Percentiles rank a stretch among this genome's conserved stretches.
These are phyloP conservation scores for Fusarium sp. DNA, from an alignment of 2,329 filamentous ascomycete species.

Conservation along the genomic window DNA sequence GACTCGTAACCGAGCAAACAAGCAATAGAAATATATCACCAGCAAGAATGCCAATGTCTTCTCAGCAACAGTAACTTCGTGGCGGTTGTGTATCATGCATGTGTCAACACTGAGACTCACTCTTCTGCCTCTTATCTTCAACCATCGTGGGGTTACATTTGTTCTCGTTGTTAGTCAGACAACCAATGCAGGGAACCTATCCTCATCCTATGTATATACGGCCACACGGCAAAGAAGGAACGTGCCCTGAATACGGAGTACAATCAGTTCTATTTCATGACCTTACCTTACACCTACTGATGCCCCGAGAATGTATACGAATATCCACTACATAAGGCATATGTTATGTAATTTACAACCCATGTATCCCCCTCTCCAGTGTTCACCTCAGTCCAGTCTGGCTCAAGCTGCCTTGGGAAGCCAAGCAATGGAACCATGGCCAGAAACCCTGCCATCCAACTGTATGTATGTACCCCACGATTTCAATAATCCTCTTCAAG, in stretches of 20 bases:
- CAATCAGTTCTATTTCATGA: neutral
- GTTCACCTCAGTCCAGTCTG: neutral
- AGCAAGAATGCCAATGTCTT: neutral
- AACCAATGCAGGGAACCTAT: neutral
- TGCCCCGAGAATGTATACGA: neutral
- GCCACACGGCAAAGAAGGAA: neutral
- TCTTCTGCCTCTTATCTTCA: neutral
- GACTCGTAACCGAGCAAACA: neutral
- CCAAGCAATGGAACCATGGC: conserved; percentile 5
- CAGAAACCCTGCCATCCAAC: conserved; percentile 1
- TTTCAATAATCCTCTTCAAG: neutral
- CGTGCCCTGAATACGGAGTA: neutral
- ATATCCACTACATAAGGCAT: neutral
- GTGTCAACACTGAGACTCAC: neutral
- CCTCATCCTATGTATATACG: neutral
- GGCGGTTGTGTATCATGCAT: neutral
- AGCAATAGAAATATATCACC: neutral
- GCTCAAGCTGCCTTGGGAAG: neutral
- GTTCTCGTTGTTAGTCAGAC: neutral
- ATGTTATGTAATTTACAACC: neutral
- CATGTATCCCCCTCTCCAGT: neutral
- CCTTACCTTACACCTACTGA: neutral
- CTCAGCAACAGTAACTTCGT: neutral
- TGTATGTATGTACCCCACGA: conserved; percentile 21
- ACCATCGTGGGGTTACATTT: neutral